Percentiles rank a stretch among this genome's conserved stretches.
phyloP scores from a whole-genome alignment of 139 green algal genomes.

The Tetradesmus obliquus region DNA sequence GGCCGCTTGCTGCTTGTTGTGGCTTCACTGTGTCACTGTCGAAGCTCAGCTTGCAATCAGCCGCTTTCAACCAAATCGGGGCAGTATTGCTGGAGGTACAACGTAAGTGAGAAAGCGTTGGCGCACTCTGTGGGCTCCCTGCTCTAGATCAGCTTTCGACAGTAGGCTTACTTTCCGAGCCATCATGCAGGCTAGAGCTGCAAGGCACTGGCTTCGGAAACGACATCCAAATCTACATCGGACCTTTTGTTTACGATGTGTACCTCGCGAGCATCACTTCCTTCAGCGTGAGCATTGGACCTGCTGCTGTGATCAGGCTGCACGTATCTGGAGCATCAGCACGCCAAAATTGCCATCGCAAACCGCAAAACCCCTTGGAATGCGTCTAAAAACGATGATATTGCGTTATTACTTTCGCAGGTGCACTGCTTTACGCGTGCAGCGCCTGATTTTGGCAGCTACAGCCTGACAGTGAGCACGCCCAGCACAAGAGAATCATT shows the following conservation, averaged over 20 bases:
- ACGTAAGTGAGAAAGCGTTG: background rate
- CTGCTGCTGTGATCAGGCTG: background rate
- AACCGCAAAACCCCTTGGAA: too few relatives aligned
- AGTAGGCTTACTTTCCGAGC: background rate
- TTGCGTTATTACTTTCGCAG: background rate
- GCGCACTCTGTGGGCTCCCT: background rate
- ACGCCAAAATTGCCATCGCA: too few relatives aligned
- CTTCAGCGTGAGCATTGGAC: background rate
- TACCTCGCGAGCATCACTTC: background rate
- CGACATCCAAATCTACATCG: background rate
- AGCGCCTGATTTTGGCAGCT: background rate
- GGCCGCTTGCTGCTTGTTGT: background rate
- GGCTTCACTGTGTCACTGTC: background rate
- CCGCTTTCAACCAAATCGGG: background rate
- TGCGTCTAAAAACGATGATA: background rate
- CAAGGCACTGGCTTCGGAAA: background rate
- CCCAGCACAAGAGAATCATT: background rate
- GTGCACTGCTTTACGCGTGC: constrained; percentile 5
- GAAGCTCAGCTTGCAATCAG: background rate
- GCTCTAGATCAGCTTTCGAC: background rate
- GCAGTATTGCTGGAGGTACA: constrained; percentile 2
- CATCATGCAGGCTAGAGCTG: constrained; percentile 4
- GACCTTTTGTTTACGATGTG: constrained; percentile 15
- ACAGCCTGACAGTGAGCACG: constrained; percentile 12
- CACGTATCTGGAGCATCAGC: too few relatives aligned